Percentiles rank a stretch among this genome's conserved stretches.
These are phyloP conservation scores for Lichtheimia ramosa DNA, from an alignment of 371 early-diverging fungal species.

Conservation along the genomic window DNA sequence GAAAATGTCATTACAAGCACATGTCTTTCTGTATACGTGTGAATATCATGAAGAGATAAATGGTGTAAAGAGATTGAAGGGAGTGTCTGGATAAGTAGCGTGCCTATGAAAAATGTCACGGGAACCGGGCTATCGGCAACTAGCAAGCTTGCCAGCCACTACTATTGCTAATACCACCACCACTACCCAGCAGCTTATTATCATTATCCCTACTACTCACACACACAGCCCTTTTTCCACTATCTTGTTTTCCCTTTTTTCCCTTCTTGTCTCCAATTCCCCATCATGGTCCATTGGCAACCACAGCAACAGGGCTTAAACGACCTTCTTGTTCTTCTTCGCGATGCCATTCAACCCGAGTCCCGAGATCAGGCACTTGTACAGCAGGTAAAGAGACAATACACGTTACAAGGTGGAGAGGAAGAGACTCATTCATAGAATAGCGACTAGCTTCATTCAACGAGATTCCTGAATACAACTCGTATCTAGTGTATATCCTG, in stretches of 20 bases:
- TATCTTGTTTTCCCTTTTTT: background rate
- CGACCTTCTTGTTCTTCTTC: slow-evolving; percentile 32
- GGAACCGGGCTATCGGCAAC: no score
- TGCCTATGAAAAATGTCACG: no score
- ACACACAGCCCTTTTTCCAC: background rate
- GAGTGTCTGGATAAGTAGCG: no score
- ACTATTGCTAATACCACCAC: no score
- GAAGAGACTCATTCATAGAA: background rate
- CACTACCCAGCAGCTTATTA: no score
- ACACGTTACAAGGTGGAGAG: background rate
- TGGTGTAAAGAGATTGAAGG: no score
- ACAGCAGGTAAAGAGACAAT: slow-evolving; percentile 42
- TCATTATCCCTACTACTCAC: background rate
- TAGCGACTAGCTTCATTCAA: slow-evolving; percentile 82
- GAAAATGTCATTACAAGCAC: no score
- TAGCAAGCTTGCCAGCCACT: background rate
- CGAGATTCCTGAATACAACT: slow-evolving; percentile 82
- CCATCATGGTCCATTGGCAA: slow-evolving; percentile 35
- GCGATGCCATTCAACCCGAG: slow-evolving; percentile 37
- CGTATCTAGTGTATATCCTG: slow-evolving; percentile 84
- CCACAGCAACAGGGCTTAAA: slow-evolving; percentile 36
- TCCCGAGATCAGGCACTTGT: slow-evolving; percentile 29
- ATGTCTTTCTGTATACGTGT: no score
- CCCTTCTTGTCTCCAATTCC: background rate
- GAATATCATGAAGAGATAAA: no score